Percentiles rank a stretch among this genome's conserved stretches.
phyloP scores from a whole-genome alignment of 495 filamentous ascomycete species.

The Aspergillus haitiensis region DNA sequence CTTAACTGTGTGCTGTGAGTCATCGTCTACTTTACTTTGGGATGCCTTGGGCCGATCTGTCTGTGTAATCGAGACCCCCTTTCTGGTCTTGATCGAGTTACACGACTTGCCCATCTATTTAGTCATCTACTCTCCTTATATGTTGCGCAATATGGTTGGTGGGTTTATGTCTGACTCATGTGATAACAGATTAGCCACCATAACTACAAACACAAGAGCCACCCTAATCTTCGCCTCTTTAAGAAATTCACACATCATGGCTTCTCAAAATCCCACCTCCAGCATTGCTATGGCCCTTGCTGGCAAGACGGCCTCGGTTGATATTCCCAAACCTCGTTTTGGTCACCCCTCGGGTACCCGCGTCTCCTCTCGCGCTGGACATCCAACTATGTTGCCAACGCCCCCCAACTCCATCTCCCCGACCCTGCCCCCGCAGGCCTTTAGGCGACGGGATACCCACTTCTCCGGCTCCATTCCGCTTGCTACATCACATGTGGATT shows the following conservation, averaged over 20 bases:
- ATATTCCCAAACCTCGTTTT: slow-evolving; percentile 70
- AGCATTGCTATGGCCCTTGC: slow-evolving; percentile 65
- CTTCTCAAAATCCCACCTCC: slow-evolving; percentile 50
- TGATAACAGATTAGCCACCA: slow-evolving; percentile 29
- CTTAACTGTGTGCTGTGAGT: slow-evolving; percentile 15
- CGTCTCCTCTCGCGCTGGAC: slow-evolving; percentile 55
- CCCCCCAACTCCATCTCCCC: slow-evolving; percentile 97
- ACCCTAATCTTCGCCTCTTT: slow-evolving; percentile 10
- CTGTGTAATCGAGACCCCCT: slow-evolving; percentile 10
- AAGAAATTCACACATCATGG: slow-evolving; percentile 40
- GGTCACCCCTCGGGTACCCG: slow-evolving; percentile 62
- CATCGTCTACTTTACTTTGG: slow-evolving; percentile 3
- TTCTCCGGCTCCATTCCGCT: slow-evolving; percentile 50
- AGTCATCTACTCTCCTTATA: slow-evolving; percentile 15
- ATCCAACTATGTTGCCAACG: slow-evolving; percentile 71
- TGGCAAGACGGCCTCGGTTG: slow-evolving; percentile 61
- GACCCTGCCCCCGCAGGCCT: slow-evolving; percentile 76
- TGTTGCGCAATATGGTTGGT: slow-evolving; percentile 14
- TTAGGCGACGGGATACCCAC: slow-evolving; percentile 49
- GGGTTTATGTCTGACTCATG: slow-evolving; percentile 27
- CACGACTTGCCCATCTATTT: neutral
- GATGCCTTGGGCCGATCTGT: slow-evolving; percentile 3
- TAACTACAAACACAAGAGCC: neutral
- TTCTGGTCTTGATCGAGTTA: neutral
- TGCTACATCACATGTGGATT: slow-evolving; percentile 70